A percentile compares a stretch with the other conserved stretches of the same genome.
Conservation (phyloP, 129 eudicot species). For the Flaveria robusta region DNA sequence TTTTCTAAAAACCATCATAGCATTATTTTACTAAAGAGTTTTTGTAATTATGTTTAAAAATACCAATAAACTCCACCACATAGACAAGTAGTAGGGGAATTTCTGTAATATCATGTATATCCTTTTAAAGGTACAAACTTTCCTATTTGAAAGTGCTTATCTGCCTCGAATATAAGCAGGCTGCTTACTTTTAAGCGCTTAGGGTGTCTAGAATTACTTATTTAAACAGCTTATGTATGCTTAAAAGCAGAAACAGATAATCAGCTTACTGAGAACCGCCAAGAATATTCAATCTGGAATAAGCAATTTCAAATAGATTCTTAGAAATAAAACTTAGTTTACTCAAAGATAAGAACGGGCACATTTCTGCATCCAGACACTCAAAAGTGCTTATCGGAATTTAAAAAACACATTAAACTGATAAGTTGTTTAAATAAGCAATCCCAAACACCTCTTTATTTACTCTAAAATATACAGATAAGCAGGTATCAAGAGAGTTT, state of each 20-base stretch:
- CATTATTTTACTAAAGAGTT: background rate
- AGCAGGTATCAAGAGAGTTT: too few species aligned
- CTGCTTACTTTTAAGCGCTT: background rate
- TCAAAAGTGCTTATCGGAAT: too few species aligned
- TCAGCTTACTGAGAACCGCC: background rate
- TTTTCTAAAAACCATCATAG: background rate
- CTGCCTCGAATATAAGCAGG: background rate
- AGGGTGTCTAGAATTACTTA: background rate
- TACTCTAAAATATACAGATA: background rate
- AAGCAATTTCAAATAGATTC: background rate
- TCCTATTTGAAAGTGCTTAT: background rate
- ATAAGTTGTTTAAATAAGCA: background rate
- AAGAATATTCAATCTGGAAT: background rate
- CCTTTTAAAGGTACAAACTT: background rate
- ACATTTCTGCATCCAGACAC: too few species aligned
- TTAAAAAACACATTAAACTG: background rate
- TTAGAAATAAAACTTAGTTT: too few species aligned
- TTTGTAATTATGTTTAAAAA: background rate
- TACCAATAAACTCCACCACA: background rate
- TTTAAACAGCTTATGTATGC: background rate
- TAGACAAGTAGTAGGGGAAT: background rate
- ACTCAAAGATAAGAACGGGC: background rate
- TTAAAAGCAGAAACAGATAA: background rate
- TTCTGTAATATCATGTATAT: background rate
- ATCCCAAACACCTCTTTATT: background rate